Percentiles rank a stretch among this genome's conserved stretches.
Conservation (phyloP, 1,284 basidiomycete species). For the Rhodofomes roseus region DNA sequence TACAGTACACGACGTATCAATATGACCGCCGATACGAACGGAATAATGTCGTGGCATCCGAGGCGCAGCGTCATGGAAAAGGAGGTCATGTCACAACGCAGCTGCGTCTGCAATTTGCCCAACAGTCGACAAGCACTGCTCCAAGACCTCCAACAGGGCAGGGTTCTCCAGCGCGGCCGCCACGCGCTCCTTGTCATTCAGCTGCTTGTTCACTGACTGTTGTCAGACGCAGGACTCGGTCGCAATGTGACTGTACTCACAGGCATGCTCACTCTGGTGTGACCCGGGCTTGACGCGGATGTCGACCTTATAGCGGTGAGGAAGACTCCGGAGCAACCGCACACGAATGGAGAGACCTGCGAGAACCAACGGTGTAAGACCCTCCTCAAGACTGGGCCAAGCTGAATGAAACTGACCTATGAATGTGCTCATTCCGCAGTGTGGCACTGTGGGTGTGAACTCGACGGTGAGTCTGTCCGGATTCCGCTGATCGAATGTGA, state of each 20-base stretch:
- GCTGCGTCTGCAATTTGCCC: slow-evolving; percentile 4
- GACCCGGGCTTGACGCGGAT: slow-evolving; percentile 92
- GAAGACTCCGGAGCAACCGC: slow-evolving; percentile 85
- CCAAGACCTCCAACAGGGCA: slow-evolving; percentile 83
- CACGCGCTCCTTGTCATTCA: slow-evolving; percentile 98
- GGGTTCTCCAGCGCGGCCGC: slow-evolving; percentile 95
- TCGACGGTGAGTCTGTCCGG: slow-evolving; percentile 77
- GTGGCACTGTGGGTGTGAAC: slow-evolving; percentile 97
- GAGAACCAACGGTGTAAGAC: neutral
- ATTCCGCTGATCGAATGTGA: slow-evolving; percentile 54
- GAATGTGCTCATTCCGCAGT: slow-evolving; percentile 96
- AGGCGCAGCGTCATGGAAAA: too few species aligned
- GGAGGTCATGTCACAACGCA: neutral
- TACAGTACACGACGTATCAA: too few species aligned
- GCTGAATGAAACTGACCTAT: slow-evolving; percentile 64
- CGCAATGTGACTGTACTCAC: slow-evolving; percentile 36
- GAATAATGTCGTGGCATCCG: too few species aligned
- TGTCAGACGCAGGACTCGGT: neutral
- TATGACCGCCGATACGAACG: too few species aligned
- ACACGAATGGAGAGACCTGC: slow-evolving; percentile 91
- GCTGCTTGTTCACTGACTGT: slow-evolving; percentile 88
- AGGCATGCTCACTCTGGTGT: slow-evolving; percentile 90
- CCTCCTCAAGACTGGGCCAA: too few species aligned
- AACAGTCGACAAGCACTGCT: slow-evolving; percentile 65
- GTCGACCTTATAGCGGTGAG: slow-evolving; percentile 92